A percentile compares a stretch with the other conserved stretches of the same genome.
phyloP scores from a whole-genome alignment of 2,329 filamentous ascomycete genomes.

The Beauveria caledonica region DNA sequence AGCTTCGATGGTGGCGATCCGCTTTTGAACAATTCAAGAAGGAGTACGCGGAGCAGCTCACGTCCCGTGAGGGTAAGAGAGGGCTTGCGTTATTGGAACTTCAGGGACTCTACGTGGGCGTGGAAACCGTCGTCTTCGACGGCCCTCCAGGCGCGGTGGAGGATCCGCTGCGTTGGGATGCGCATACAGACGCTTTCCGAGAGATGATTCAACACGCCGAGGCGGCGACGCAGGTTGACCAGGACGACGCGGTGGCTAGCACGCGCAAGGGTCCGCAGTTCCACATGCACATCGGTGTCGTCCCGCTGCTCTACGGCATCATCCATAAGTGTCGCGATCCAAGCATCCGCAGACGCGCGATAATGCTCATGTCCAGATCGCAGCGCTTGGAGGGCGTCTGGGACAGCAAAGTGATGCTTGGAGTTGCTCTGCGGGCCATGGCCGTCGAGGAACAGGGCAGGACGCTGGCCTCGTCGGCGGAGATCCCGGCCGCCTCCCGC shows the following conservation, averaged over 20 bases:
- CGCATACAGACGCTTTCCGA: neutral
- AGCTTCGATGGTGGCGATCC: conserved; percentile 4
- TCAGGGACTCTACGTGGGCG: neutral
- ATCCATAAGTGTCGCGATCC: conserved; percentile 9
- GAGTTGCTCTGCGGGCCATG: neutral
- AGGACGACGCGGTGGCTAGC: neutral
- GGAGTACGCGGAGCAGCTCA: neutral
- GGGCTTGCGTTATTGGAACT: conserved; percentile 3
- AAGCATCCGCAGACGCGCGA: conserved; percentile 1
- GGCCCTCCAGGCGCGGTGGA: neutral
- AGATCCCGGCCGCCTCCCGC: conserved; percentile 2
- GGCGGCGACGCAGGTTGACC: neutral
- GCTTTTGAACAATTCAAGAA: conserved; percentile 3
- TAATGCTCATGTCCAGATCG: neutral
- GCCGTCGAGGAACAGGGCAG: conserved; percentile 1
- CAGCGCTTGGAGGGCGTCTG: conserved; percentile 6
- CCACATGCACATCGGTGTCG: conserved; percentile 10
- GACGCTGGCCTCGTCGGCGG: neutral
- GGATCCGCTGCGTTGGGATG: conserved; percentile 8
- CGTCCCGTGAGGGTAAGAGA: neutral
- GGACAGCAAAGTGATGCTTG: neutral
- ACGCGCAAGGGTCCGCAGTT: neutral
- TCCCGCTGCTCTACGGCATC: conserved; percentile 4
- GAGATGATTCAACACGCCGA: conserved; percentile 4
- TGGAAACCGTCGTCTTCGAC: conserved; percentile 5